Base-by-base conservation (phyloP, 768 basidiomycete species). In the Amanita thiersii region DNA sequence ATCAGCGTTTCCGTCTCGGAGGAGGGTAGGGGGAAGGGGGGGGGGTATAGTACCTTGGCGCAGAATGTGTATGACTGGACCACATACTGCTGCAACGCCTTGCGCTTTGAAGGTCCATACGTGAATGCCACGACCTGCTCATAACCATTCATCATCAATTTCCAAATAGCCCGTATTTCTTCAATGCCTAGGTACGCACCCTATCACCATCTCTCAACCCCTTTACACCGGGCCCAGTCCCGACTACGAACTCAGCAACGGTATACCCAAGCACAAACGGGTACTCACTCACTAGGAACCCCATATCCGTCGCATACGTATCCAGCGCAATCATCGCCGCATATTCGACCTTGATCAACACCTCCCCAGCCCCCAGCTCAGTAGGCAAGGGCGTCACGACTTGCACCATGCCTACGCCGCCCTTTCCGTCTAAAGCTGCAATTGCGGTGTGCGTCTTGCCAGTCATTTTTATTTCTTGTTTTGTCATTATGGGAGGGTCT, bases 271-370 rank as follows among this genome's bases (percentile, higher is more conserved):
- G 45, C 5, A 61, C 51, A 10, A 53, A 43, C 3, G 69, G 69
- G 39, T 58, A 63, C 4, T 54, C 50, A 5, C 29, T 35, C 6
- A 61, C 49, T 11, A 20, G 37, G 26, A 53, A 54, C 9, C 58
- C 63, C 10, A 55, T 40, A 46, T 63, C 67, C n/a, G 50, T 51
- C 40, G 53, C 50, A 44, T 60, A 63, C 1, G 52, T 55, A 42
- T 63, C 62, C 39, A 61, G 56, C 5, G 60, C 50, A 23, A 65
- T 56, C 50, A 69, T 50, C 6, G 62, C 51, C 4, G 63, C 50
- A 39, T 63, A 68, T 32, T 56, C 57, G 8, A 65, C 61, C 46
- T 65, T 61, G 18, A 70, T 24, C 3, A 66, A 57, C 19, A 70
- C 56, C 39, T 67, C 54, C 10, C 56, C 59, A 1, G 48, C 40